Percentiles rank a stretch among this genome's conserved stretches.
Conservation (phyloP, 192 early-diverging fungal genomes). For the Linnemannia hyalina region DNA sequence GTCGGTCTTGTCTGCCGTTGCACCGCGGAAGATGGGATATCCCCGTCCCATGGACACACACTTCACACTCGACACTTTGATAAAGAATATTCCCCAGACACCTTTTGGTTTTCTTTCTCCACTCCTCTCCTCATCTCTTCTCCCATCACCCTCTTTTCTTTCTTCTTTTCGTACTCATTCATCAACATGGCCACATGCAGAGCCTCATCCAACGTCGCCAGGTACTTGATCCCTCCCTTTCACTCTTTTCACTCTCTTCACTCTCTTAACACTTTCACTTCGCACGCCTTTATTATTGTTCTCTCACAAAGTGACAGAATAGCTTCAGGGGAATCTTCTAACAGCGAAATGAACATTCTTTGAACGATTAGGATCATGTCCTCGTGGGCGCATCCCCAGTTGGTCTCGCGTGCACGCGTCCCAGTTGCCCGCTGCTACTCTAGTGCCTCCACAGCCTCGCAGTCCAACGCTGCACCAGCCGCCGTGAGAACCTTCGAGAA, state of each 20-base stretch:
- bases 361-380: slow-evolving; percentile 29
- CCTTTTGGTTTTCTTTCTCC: slow-evolving; percentile 1
- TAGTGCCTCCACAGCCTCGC: slow-evolving; percentile 16
- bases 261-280: no score
- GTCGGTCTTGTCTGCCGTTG: slow-evolving; percentile 8
- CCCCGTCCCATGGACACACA: not conserved
- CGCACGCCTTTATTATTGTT: not conserved
- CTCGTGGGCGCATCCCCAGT: slow-evolving; percentile 14
- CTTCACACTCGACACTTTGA: not conserved
- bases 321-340: not conserved
- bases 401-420: slow-evolving; percentile 12
- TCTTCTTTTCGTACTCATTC: not conserved
- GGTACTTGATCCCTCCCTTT: slow-evolving; percentile 11
- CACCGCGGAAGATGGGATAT: not conserved
- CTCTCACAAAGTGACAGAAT: slow-evolving; percentile 8
- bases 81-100: not conserved
- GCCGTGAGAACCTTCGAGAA: slow-evolving; percentile 71
- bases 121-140: not conserved
- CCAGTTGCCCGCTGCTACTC: slow-evolving; percentile 27
- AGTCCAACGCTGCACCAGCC: not conserved
- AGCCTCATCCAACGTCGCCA: slow-evolving; percentile 25
- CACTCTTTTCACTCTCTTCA: slow-evolving; percentile 5
- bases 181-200: not conserved
- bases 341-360: not conserved
- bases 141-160: not conserved